These are phyloP conservation scores for Aspergillus felis DNA, from an alignment of 2,329 filamentous ascomycete species.

Conservation along the genomic window DNA sequence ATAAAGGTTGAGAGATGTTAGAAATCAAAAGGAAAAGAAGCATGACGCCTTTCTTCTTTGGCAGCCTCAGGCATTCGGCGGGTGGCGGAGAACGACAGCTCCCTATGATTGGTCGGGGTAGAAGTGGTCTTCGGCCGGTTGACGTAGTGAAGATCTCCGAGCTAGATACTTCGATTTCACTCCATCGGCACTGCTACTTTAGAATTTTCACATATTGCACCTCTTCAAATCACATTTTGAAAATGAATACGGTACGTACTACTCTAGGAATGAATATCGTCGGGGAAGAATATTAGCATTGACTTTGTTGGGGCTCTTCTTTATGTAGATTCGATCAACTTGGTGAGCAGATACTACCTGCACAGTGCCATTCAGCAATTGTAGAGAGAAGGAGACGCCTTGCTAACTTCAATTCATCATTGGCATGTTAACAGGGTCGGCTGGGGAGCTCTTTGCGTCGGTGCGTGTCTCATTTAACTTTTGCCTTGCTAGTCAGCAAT, in stretches of 20 bases:
- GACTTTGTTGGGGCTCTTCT: not conserved
- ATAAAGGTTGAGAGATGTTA: not conserved
- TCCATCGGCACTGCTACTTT: not conserved
- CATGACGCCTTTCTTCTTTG: conserved; percentile 4
- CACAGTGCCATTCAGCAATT: conserved; percentile 3
- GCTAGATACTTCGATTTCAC: conserved; percentile 3
- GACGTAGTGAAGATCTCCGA: conserved; percentile 13
- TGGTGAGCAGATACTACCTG: conserved; percentile 44
- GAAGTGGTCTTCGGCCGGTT: conserved; percentile 8
- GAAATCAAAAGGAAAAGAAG: not conserved
- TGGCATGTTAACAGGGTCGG: conserved; percentile 63
- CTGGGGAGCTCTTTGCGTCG: conserved; percentile 83
- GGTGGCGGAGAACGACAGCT: not conserved
- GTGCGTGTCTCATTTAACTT: conserved; percentile 46
- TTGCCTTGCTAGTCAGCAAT: not conserved
- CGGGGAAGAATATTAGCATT: not conserved
- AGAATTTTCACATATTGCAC: not conserved
- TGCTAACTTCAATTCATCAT: conserved; percentile 5
- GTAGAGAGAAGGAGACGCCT: not conserved
- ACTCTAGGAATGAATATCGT: not conserved
- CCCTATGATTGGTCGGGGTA: conserved; percentile 7
- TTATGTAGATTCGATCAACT: conserved; percentile 52
- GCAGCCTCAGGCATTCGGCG: conserved; percentile 22
- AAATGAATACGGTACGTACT: conserved; percentile 52
- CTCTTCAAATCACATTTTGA: conserved; percentile 7